A percentile compares a stretch with the other conserved stretches of the same genome.
phyloP scores from a whole-genome alignment of 2,329 filamentous ascomycete genomes.

The Diaporthe citri region DNA sequence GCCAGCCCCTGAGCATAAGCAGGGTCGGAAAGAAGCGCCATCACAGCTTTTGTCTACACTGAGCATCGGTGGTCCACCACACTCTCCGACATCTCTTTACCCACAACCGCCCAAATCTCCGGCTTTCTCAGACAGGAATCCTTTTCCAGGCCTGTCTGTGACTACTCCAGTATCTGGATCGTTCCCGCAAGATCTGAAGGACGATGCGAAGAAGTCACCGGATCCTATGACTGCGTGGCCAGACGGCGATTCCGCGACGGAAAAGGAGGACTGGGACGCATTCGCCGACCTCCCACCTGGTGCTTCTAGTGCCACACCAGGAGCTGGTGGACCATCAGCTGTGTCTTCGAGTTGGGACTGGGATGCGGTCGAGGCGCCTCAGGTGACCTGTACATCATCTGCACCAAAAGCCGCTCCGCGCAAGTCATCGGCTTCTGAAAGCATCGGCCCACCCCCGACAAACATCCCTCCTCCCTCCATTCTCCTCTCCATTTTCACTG shows the following conservation, averaged over 20 bases:
- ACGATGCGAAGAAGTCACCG: constrained; percentile 49
- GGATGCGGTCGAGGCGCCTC: constrained; percentile 56
- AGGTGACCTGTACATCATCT: constrained; percentile 38
- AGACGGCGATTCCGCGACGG: constrained; percentile 44
- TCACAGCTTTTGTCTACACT: constrained; percentile 48
- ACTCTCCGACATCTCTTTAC: constrained; percentile 50
- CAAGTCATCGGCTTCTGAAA: constrained; percentile 40
- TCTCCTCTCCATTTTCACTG: constrained; percentile 81
- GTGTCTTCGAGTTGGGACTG: constrained; percentile 60
- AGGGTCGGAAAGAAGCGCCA: constrained; percentile 46
- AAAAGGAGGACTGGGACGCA: constrained; percentile 61
- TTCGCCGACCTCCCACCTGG: constrained; percentile 60
- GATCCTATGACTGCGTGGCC: constrained; percentile 43
- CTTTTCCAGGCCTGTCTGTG: constrained; percentile 60
- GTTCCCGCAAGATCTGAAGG: constrained; percentile 46
- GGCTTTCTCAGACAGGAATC: constrained; percentile 62
- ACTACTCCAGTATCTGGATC: constrained; percentile 53
- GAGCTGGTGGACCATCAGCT: constrained; percentile 37
- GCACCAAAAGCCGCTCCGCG: constrained; percentile 40
- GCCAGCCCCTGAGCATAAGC: constrained; percentile 50
- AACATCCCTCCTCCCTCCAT: constrained; percentile 92
- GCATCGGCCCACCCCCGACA: constrained; percentile 72
- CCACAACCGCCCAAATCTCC: constrained; percentile 61
- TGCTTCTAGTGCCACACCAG: constrained; percentile 38
- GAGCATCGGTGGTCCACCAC: constrained; percentile 45